These are phyloP conservation scores for Flueggea neowawraea DNA, from an alignment of 441 rosid species.

Conservation along the genomic window DNA sequence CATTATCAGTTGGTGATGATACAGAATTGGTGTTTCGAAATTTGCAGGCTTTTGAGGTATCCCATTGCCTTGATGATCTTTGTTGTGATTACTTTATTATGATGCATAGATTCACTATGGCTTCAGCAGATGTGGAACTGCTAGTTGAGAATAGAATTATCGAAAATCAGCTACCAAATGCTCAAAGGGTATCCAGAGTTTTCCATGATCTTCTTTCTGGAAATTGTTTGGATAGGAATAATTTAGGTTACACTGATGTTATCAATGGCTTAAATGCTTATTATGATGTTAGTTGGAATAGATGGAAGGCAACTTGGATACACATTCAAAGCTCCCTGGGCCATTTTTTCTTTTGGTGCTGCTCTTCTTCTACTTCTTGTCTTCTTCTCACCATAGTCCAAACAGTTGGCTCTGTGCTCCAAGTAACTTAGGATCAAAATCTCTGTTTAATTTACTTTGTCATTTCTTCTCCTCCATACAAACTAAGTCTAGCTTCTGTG, in stretches of 20 bases:
- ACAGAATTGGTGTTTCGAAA: neutral
- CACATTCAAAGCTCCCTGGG: slow-evolving; percentile 17
- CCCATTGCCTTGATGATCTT: neutral
- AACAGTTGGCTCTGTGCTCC: slow-evolving; percentile 7
- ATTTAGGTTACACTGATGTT: neutral
- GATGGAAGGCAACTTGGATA: slow-evolving; percentile 1
- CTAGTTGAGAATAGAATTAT: neutral
- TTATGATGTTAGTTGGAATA: neutral
- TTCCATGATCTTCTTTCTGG: neutral
- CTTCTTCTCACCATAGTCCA: slow-evolving; percentile 15
- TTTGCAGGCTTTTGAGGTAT: slow-evolving; percentile 6
- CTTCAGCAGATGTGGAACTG: neutral
- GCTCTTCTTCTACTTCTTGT: slow-evolving; percentile 12
- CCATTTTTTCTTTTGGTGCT: slow-evolving; percentile 8
- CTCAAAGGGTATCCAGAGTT: neutral
- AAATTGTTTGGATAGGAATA: neutral
- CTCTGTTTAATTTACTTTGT: too few species aligned
- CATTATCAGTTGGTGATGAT: neutral
- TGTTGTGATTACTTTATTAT: slow-evolving; percentile 1
- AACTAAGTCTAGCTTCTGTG: too few species aligned
- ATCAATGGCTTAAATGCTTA: slow-evolving; percentile 1
- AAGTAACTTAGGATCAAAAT: neutral
- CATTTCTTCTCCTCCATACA: too few species aligned
- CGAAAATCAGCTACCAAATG: neutral
- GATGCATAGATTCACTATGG: neutral